Conservation (phyloP, 768 basidiomycete genomes). For the Podaxis sp. region DNA sequence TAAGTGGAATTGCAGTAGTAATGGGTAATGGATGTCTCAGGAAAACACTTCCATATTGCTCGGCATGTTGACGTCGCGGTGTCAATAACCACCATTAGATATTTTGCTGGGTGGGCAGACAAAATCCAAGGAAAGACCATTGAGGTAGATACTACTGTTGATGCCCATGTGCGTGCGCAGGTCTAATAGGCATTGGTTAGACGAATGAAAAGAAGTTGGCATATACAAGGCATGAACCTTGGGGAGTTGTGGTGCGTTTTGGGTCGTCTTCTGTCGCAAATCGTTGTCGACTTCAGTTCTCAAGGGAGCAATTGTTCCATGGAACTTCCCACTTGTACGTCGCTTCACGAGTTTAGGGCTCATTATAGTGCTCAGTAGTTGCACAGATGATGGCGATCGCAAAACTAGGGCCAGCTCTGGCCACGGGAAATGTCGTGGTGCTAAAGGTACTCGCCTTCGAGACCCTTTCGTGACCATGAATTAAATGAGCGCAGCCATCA, state of each 20-base stretch:
- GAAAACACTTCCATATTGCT: constrained; percentile 54
- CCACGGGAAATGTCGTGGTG: constrained; percentile 71
- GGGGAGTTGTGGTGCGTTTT: constrained; percentile 42
- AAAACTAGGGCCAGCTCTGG: constrained; percentile 77
- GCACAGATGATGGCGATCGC: constrained; percentile 50
- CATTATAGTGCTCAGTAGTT: background rate
- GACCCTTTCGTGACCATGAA: background rate
- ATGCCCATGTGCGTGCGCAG: background rate
- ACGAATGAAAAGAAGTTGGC: constrained; percentile 55
- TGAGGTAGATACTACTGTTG: constrained; percentile 37
- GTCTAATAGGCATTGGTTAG: constrained; percentile 26
- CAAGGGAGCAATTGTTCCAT: constrained; percentile 60
- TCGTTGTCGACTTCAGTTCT: background rate
- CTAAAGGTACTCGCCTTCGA: constrained; percentile 44
- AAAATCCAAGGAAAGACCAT: constrained; percentile 78
- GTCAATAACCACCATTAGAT: constrained; percentile 55
- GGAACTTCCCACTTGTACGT: constrained; percentile 46
- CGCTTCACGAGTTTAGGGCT: background rate
- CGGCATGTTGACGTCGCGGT: constrained; percentile 48
- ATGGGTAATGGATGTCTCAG: constrained; percentile 23
- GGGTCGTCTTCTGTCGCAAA: background rate
- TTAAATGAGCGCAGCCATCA: constrained; percentile 43
- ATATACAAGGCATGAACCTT: constrained; percentile 71
- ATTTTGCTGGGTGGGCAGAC: constrained; percentile 91
- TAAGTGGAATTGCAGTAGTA: background rate